Evolutionary conservation across 257 asterid species (phyloP).

Genomic region (Solanum pennellii): DNA sequence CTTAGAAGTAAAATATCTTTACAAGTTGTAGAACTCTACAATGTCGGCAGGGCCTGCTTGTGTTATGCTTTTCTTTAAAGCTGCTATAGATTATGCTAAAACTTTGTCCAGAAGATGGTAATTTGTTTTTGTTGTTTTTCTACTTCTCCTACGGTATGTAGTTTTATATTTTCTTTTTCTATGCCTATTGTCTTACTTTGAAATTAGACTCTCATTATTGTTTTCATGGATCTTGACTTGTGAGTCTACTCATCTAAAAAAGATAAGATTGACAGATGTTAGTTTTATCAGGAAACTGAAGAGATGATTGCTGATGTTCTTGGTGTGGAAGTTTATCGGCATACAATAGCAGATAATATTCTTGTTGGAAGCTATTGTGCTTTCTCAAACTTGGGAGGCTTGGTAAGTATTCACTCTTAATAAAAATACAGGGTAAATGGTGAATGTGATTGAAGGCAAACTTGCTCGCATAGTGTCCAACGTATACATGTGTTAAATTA

Average conservation of each 20-base stretch:
- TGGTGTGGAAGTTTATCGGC: slow-evolving; percentile 77
- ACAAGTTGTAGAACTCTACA: not conserved
- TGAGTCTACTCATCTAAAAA: not conserved
- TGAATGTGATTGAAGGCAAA: not conserved
- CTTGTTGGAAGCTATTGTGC: slow-evolving; percentile 77
- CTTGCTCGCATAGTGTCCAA: not conserved
- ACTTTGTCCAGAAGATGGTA: not conserved
- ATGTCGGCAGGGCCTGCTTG: not conserved
- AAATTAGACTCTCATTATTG: not conserved
- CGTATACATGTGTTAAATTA: not conserved
- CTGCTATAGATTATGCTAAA: not conserved
- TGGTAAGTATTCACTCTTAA: slow-evolving; percentile 39
- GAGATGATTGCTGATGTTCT: slow-evolving; percentile 81
- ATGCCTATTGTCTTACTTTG: not conserved
- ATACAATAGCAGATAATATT: slow-evolving; percentile 69
- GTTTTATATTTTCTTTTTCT: not conserved
- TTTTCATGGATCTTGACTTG: not conserved
- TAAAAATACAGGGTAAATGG: not conserved
- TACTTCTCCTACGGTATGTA: not conserved
- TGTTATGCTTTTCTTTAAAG: not conserved
- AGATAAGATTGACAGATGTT: not conserved
- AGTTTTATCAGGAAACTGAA: slow-evolving; percentile 63
- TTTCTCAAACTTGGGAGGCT: slow-evolving; percentile 75
- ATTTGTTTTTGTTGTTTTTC: not conserved
- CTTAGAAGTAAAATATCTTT: not conserved